Conservation (phyloP, 2,329 filamentous ascomycete genomes). For the Esteya vermicola region DNA sequence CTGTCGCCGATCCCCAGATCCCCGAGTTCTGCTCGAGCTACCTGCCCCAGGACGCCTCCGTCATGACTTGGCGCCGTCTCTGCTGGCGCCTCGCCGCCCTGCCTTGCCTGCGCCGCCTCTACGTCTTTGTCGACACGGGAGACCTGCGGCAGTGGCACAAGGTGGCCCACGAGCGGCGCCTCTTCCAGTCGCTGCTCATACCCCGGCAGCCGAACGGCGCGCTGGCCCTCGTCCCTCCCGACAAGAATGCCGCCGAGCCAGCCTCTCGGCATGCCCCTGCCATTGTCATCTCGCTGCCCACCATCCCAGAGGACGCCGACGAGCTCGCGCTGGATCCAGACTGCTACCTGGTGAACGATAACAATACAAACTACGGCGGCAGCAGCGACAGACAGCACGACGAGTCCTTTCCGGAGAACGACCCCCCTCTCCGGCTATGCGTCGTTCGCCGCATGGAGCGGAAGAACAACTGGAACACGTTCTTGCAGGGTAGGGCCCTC, state of each 20-base stretch:
- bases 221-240: too few relatives aligned
- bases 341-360: too few relatives aligned
- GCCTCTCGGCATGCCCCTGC: not conserved
- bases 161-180: constrained; percentile 14
- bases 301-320: not conserved
- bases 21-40: constrained; percentile 1
- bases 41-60: too few relatives aligned
- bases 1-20: too few relatives aligned
- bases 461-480: constrained; percentile 1
- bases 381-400: not conserved
- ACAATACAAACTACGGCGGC: not conserved
- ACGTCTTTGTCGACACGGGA: constrained; percentile 15
- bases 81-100: constrained; percentile 11
- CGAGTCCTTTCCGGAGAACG: not conserved
- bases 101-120: constrained; percentile 12
- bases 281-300: constrained; percentile 3
- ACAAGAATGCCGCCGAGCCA: too few relatives aligned
- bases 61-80: constrained; percentile 15
- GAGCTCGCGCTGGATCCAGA: too few relatives aligned
- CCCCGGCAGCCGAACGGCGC: too few relatives aligned
- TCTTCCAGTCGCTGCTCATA: constrained; percentile 12
- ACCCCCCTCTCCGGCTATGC: not conserved
- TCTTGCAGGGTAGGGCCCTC: not conserved
- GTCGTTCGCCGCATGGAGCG: constrained; percentile 1
- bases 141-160: constrained; percentile 17